These are phyloP conservation scores for Globisporangium radiosum DNA, from an alignment of 352 stramenopile species.

Conservation along the genomic window DNA sequence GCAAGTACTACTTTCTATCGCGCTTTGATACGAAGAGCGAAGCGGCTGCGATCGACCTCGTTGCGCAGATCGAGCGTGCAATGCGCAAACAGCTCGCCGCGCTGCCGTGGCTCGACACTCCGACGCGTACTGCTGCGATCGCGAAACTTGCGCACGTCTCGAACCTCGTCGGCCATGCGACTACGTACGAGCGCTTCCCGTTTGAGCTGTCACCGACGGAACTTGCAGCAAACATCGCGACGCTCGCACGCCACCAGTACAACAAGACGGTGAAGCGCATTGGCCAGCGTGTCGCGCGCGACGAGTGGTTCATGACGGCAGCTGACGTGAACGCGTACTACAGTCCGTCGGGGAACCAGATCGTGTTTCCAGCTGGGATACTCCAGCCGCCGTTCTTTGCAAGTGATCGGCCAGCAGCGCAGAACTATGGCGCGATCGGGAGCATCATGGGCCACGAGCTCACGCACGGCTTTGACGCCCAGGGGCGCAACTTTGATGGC, in stretches of 20 bases:
- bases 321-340: conserved; percentile 92
- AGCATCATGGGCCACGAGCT: conserved; percentile 94
- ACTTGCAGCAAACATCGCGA: conserved; percentile 43
- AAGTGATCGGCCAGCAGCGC: conserved; percentile 64
- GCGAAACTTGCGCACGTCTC: conserved; percentile 85
- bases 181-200: conserved; percentile 36
- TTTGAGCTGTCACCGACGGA: conserved; percentile 36
- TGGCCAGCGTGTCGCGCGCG: conserved; percentile 40
- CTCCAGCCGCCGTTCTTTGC: conserved; percentile 93
- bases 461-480: conserved; percentile 94
- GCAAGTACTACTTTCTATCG: conserved; percentile 89
- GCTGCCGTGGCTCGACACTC: conserved; percentile 86
- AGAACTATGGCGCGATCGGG: conserved; percentile 93
- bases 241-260: conserved; percentile 40
- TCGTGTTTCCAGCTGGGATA: conserved; percentile 95
- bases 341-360: conserved; percentile 73
- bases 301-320: conserved; percentile 88
- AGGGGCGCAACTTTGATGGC: conserved; percentile 84
- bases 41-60: conserved; percentile 72
- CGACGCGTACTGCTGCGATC: conserved; percentile 71
- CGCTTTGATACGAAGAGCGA: conserved; percentile 86
- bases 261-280: conserved; percentile 30
- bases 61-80: conserved; percentile 75
- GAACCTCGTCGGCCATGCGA: conserved; percentile 65
- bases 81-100: conserved; percentile 70